Conservation (phyloP, 768 basidiomycete species). For the Imleria badia region DNA sequence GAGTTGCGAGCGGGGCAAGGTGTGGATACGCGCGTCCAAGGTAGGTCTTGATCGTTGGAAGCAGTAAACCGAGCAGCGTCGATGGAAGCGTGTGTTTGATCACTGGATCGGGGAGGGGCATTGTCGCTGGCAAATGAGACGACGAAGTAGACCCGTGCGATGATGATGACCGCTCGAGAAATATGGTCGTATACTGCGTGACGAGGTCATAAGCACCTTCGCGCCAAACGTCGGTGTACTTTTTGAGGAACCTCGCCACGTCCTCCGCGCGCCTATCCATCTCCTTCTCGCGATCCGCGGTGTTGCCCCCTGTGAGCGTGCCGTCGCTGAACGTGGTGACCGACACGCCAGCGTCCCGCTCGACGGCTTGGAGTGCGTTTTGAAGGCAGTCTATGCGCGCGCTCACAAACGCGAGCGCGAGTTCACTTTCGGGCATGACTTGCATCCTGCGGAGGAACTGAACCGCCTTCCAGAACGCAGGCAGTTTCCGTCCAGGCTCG, state of each 20-base stretch:
- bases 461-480: conserved; percentile 86
- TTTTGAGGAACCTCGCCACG: conserved; percentile 74
- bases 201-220: conserved; percentile 92
- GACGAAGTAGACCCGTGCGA: conserved; percentile 24
- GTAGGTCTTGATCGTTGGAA: conserved; percentile 60
- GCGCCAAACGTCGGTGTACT: conserved; percentile 87
- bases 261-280: conserved; percentile 69
- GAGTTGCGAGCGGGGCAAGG: conserved; percentile 85
- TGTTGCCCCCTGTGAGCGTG: conserved; percentile 17
- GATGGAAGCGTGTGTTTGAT: conserved; percentile 32
- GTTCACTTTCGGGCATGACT: conserved; percentile 65
- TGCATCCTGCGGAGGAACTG: conserved; percentile 85
- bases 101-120: conserved; percentile 26
- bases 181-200: conserved; percentile 86
- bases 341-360: conserved; percentile 43
- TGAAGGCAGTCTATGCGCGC: conserved; percentile 67
- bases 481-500: conserved; percentile 81
- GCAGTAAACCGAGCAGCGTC: conserved; percentile 48
- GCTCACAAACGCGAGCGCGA: conserved; percentile 83
- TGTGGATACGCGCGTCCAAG: conserved; percentile 60
- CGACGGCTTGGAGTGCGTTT: conserved; percentile 52
- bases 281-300: conserved; percentile 38
- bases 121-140: conserved; percentile 18
- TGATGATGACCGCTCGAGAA: conserved; percentile 64
- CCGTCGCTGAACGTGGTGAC: conserved; percentile 12